Evolutionary conservation across 2,329 filamentous ascomycete species (phyloP).

Genomic region (Phyllosticta capitalensis): DNA sequence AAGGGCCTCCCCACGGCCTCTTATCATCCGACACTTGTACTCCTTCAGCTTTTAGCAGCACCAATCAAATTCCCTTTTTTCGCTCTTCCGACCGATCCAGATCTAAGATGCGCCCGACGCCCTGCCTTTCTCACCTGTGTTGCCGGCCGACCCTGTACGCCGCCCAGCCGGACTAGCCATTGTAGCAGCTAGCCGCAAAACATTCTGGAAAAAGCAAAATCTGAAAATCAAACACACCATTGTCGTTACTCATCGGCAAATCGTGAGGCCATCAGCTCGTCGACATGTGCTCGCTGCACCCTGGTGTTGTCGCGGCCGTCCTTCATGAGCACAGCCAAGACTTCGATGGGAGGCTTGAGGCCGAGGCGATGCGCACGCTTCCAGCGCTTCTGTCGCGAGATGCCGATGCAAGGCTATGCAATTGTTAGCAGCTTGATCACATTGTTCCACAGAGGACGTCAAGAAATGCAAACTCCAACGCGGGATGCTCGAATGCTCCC

Average conservation of each 20-base stretch:
- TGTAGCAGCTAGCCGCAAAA: no score
- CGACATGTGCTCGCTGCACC: slow-evolving; percentile 63
- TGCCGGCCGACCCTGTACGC: neutral
- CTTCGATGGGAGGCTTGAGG: slow-evolving; percentile 81
- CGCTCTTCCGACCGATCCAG: neutral
- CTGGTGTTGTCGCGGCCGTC: slow-evolving; percentile 47
- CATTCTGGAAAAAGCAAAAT: neutral
- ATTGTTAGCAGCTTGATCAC: slow-evolving; percentile 3
- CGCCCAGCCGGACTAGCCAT: neutral
- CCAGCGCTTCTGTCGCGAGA: slow-evolving; percentile 75
- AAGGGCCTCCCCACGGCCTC: neutral
- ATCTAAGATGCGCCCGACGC: neutral
- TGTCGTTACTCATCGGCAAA: slow-evolving; percentile 29
- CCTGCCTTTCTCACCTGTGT: neutral
- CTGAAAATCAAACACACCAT: neutral
- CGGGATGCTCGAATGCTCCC: no score
- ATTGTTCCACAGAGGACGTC: no score
- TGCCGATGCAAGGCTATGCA: slow-evolving; percentile 74
- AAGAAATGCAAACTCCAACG: no score
- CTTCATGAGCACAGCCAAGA: slow-evolving; percentile 72
- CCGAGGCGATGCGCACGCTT: slow-evolving; percentile 72
- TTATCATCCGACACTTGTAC: no score
- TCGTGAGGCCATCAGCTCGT: slow-evolving; percentile 49
- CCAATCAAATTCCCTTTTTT: neutral
- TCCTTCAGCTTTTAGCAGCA: neutral